phyloP scores from a whole-genome alignment of 2,329 filamentous ascomycete genomes.

The Diaporthe helianthi region DNA sequence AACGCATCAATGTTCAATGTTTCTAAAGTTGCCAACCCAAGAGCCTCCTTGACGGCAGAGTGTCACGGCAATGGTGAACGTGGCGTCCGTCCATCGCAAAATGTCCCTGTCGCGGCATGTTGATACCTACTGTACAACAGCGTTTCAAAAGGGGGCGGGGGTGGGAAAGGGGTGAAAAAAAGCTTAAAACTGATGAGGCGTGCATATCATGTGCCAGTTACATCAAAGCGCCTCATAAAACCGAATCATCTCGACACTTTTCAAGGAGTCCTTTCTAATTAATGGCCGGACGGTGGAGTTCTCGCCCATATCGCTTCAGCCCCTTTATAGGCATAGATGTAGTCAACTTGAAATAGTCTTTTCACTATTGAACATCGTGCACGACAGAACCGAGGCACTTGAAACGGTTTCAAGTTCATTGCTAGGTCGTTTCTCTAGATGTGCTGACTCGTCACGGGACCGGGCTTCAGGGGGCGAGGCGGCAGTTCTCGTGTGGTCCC shows the following conservation, averaged over 20 bases:
- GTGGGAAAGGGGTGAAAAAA: too few species aligned
- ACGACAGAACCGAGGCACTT: neutral
- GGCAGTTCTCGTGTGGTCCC: neutral
- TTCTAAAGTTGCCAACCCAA: too few species aligned
- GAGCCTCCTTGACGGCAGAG: neutral
- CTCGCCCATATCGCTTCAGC: too few species aligned
- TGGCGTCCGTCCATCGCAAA: neutral
- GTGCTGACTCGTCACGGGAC: neutral
- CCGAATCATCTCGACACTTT: neutral
- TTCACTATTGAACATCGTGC: neutral
- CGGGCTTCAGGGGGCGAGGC: neutral
- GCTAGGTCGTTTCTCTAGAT: neutral
- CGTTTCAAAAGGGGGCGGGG: neutral
- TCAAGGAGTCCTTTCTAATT: too few species aligned
- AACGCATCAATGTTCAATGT: too few species aligned
- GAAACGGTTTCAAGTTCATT: constrained; percentile 2
- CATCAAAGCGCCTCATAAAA: rapidly evolving
- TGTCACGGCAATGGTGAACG: neutral
- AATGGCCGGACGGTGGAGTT: too few species aligned
- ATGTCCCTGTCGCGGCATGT: neutral
- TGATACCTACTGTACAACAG: neutral
- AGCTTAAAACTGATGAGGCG: too few species aligned
- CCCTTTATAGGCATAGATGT: neutral
- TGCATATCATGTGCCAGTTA: neutral
- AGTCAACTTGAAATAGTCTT: neutral